Percentiles rank a stretch among this genome's conserved stretches.
Evolutionary conservation across 176 grass and related monocot species (phyloP).

Genomic region (Triticum turgidum): DNA sequence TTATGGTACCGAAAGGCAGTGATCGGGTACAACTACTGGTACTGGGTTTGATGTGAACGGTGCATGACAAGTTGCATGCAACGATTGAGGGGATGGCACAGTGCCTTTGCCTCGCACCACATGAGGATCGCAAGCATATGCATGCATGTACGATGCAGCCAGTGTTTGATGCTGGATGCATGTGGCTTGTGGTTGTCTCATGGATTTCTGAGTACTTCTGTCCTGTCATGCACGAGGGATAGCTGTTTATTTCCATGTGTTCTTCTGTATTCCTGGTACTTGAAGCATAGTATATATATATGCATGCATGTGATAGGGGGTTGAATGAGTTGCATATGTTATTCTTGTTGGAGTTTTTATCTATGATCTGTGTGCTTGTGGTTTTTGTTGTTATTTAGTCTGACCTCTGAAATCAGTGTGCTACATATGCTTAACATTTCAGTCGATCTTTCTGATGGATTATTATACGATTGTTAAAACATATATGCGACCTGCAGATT

Average conservation of each 20-base stretch:
- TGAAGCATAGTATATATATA: background rate
- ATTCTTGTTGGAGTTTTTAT: background rate
- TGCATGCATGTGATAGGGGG: background rate
- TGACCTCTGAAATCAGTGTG: background rate
- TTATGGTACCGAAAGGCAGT: conserved; percentile 32
- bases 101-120: conserved; percentile 23
- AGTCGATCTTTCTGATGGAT: background rate
- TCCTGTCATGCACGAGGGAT: conserved; percentile 18
- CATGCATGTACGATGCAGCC: background rate
- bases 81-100: background rate
- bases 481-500: background rate
- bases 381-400: background rate
- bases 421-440: background rate
- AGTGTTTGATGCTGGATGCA: conserved; percentile 3
- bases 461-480: too few species aligned
- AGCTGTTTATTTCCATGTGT: conserved; percentile 5
- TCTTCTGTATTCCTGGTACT: background rate
- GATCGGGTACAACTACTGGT: background rate
- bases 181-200: conserved; percentile 31
- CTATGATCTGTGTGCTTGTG: background rate
- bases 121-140: conserved; percentile 23
- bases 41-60: conserved; percentile 45
- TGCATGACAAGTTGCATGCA: conserved; percentile 37
- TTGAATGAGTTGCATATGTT: background rate
- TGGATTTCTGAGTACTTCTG: conserved; percentile 39